These are phyloP conservation scores for Scortechinia acanthostroma DNA, from an alignment of 2,329 filamentous ascomycete species.

Conservation along the genomic window DNA sequence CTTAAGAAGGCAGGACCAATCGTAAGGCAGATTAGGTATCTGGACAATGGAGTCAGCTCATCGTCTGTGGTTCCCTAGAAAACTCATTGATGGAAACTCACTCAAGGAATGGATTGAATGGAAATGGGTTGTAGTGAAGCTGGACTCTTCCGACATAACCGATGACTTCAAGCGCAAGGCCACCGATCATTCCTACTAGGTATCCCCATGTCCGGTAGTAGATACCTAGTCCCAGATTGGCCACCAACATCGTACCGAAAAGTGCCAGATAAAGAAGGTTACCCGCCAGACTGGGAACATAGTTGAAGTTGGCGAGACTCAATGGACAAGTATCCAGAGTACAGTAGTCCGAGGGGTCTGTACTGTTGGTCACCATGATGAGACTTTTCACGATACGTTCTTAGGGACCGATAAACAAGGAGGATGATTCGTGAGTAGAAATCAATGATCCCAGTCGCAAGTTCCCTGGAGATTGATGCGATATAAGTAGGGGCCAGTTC, in stretches of 20 bases:
- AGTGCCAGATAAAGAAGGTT: neutral
- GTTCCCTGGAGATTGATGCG: too few species aligned
- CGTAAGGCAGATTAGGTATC: slow-evolving; percentile 11
- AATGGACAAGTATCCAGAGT: neutral
- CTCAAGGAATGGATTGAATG: slow-evolving; percentile 4
- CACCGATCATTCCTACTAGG: slow-evolving; percentile 9
- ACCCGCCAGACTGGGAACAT: neutral
- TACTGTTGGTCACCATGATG: too few species aligned
- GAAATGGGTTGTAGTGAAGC: slow-evolving; percentile 6
- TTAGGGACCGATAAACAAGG: too few species aligned
- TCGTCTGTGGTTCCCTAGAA: neutral
- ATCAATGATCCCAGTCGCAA: too few species aligned
- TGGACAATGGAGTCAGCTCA: neutral
- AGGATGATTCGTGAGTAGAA: too few species aligned
- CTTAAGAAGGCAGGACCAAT: slow-evolving; percentile 14
- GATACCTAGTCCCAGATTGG: slow-evolving; percentile 15
- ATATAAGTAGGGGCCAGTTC: too few species aligned
- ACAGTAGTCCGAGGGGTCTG: too few species aligned
- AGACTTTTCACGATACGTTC: too few species aligned
- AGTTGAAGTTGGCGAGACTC: neutral
- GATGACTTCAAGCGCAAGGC: slow-evolving; percentile 9
- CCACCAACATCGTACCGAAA: slow-evolving; percentile 15
- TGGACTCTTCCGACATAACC: slow-evolving; percentile 11
- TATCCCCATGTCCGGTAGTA: slow-evolving; percentile 13
- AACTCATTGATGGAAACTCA: neutral